phyloP scores from a whole-genome alignment of 129 eudicot genomes.

The Arctium minus region DNA sequence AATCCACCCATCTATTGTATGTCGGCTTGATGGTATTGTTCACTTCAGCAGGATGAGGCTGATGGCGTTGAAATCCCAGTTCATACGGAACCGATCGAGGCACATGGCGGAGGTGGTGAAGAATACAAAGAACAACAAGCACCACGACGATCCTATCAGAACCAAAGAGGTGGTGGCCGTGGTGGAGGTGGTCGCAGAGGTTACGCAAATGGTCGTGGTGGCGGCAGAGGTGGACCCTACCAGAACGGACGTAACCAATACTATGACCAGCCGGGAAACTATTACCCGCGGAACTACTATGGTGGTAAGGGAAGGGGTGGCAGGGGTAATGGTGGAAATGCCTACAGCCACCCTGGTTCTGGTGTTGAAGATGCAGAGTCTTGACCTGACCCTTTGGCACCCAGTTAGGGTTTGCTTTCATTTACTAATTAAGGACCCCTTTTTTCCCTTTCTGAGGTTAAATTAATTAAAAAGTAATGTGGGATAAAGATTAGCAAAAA shows the following conservation, averaged over 20 bases:
- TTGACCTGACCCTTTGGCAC: conserved; percentile 5
- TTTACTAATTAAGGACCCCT: conserved; percentile 15
- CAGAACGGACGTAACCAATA: conserved; percentile 79
- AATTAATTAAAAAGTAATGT: conserved; percentile 3
- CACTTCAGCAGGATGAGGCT: conserved; percentile 34
- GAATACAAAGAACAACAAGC: conserved; percentile 54
- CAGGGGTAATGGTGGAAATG: conserved; percentile 44
- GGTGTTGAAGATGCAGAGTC: conserved; percentile 40
- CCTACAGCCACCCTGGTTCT: conserved; percentile 35
- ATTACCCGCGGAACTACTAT: conserved; percentile 55
- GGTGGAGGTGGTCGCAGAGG: conserved; percentile 62
- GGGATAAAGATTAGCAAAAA: neutral
- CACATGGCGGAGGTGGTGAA: conserved; percentile 32
- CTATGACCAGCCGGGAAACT: conserved; percentile 63
- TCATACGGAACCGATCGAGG: conserved; percentile 26
- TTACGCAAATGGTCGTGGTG: conserved; percentile 62
- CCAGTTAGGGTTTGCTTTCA: neutral
- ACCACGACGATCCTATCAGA: conserved; percentile 42
- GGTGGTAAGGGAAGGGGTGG: conserved; percentile 60
- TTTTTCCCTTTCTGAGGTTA: conserved; percentile 9
- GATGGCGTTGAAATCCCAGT: conserved; percentile 34
- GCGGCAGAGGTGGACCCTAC: conserved; percentile 56
- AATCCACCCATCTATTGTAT: neutral
- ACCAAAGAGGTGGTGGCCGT: conserved; percentile 64
- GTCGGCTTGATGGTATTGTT: neutral